Evolutionary conservation across 805 yeast species (phyloP).

Genomic region (Starmerella bacillaris): DNA sequence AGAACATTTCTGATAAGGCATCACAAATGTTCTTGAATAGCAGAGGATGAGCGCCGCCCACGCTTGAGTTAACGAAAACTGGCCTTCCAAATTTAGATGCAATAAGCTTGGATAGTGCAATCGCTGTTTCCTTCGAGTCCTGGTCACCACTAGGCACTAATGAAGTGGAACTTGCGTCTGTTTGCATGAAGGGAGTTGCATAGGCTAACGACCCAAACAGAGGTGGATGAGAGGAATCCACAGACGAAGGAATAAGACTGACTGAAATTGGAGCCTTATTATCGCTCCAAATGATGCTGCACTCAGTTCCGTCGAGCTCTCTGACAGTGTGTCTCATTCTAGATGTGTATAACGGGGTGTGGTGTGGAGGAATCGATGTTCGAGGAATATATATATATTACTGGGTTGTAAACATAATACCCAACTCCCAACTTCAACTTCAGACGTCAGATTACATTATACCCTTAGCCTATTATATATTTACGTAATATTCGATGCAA

Average conservation of each 20-base stretch:
- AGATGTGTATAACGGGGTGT: too few species aligned
- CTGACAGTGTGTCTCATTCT: constrained; percentile 1
- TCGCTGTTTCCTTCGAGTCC: constrained; percentile 9
- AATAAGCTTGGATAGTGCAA: constrained; percentile 11
- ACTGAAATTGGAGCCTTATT: constrained; percentile 12
- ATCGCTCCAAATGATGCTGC: constrained; percentile 7
- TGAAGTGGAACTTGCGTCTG: constrained; percentile 4
- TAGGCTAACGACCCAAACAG: constrained; percentile 17
- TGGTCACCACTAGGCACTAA: constrained; percentile 10
- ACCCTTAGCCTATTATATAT: too few species aligned
- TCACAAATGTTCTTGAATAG: constrained; percentile 1
- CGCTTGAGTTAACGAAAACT: constrained; percentile 14
- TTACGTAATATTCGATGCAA: too few species aligned
- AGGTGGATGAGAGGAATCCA: neutral
- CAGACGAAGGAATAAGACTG: constrained; percentile 5
- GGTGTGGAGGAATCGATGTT: too few species aligned
- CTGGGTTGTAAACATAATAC: too few species aligned
- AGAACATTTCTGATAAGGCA: neutral
- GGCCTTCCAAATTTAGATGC: constrained; percentile 13
- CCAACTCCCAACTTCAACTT: too few species aligned
- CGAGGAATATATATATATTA: too few species aligned
- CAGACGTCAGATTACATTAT: too few species aligned
- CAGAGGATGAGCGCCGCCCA: constrained; percentile 1
- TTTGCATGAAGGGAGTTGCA: constrained; percentile 11
- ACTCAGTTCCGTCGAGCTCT: constrained; percentile 12